Evolutionary conservation across 371 early-diverging fungal genomes (phyloP), one percentile per base, ranked within the genome.

Genomic region (Apophysomyces elegans): DNA sequence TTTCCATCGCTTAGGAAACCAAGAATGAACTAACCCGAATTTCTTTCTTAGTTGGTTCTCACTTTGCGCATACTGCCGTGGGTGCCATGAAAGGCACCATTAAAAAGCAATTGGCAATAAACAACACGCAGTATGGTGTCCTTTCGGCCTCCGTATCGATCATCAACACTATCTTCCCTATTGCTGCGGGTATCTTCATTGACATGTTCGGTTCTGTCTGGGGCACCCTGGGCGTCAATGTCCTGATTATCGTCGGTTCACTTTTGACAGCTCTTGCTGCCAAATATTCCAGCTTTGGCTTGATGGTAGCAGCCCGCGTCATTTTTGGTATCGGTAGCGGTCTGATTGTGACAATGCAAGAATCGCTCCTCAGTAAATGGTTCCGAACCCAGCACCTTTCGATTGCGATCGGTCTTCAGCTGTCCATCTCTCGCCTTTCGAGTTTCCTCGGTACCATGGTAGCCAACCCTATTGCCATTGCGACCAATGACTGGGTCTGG

Each of bases 401-500:
- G 16, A 35, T 72, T 14, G 71, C 69, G 9, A 66, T 79, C 14
- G 62, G 82, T 64, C 63, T 83, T 13, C 85, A 84, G 58, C 73
- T 85, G 9, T 79, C 80, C 56, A 54, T 72, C 61, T 43, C 68
- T 70, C 47, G 59, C 70, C 26, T 75, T 1, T 69, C 80, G 9
- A 71, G 73, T 37, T 81, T 81, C 43, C 58, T 85, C 9, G 81
- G 80, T 39, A 80, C 76, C 32, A 64, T 81, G 13, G 76, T 75
- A 13, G 73, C 78, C 9, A 76, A 71, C 12, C 65, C 85, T 12
- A 64, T 84, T 16, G 71, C 73, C 14, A 41, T 65, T 13, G 64
- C 61, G 7, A 75, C 81, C 5, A 75, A 73, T 35, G 78, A 76
- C 54, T 83, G 77, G 70, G 81, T 83, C 6, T 78, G 77, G 70